Evolutionary conservation across 1,139 yeast species (phyloP), one percentile per base, ranked within the genome.

Genomic region (Kurtzmaniella quercitrusa): DNA sequence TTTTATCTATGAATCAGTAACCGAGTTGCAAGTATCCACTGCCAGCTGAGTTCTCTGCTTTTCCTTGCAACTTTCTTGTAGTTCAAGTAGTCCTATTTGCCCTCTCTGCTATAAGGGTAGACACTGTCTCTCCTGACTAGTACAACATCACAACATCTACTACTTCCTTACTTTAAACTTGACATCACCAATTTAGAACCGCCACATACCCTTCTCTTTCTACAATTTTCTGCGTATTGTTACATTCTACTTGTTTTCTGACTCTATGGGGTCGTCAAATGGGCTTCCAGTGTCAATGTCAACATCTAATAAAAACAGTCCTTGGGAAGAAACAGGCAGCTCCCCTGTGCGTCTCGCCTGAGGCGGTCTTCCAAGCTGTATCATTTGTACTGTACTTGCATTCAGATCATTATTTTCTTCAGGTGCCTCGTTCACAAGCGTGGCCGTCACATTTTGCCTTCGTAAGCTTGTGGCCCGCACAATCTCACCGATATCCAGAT

Each of bases 401-500:
- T 33, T 37, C 36, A n/a, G 38, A 18, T 31, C 8, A 21, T 4
- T 21, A 8, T 21, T 21, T 21, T 8, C 23, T 21, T 21, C 23
- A 5, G 23, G 23, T 9, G 41, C 17, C 8, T 38, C 33, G 3
- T 15, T 37, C 12, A 40, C 44, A 34, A 45, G 23, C 40, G 17
- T 41, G 29, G 42, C 49, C 47, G 36, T 38, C 40, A 31, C 24
- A 18, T 31, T 31, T 31, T 51, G 52, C 25, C 62, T 48, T 27
- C 69, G 54, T 6, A 70, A 57, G 44, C 75, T 68, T 10, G 75
- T 69, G 41, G 77, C 77, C 11, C 77, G 60, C 38, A 66, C 64
- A 42, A 73, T 73, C 49, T 72, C 75, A 8, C 77, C 77, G 40
- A 73, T 69, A 50, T 73, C 78, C 9, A 73, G 66, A 54, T 73